Percentiles rank a stretch among this genome's conserved stretches.
Evolutionary conservation across 2,329 filamentous ascomycete species (phyloP).

Genomic region (Penicillium sp.): DNA sequence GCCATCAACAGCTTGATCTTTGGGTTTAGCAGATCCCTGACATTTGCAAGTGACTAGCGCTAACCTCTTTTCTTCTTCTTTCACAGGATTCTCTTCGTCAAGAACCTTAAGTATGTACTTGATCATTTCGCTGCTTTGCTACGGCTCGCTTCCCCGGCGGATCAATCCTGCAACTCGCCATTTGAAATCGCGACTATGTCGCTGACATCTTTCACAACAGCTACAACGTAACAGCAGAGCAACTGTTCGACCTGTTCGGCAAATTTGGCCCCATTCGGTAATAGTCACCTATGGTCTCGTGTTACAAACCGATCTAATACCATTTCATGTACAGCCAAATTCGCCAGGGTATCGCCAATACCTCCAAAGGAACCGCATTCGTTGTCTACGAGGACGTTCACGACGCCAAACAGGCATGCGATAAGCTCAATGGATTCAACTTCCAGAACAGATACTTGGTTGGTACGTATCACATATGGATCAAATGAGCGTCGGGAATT

Average conservation of each 20-base stretch:
- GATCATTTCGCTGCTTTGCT: slow-evolving; percentile 5
- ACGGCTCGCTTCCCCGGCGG: not conserved
- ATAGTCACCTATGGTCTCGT: slow-evolving; percentile 13
- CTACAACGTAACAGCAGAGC: slow-evolving; percentile 98
- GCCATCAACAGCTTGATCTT: slow-evolving; percentile 1
- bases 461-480: slow-evolving; percentile 58
- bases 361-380: slow-evolving; percentile 97
- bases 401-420: slow-evolving; percentile 97
- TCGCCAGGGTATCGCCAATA: slow-evolving; percentile 93
- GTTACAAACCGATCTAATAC: slow-evolving; percentile 7
- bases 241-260: slow-evolving; percentile 97
- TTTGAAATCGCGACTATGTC: not conserved
- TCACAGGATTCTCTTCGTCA: slow-evolving; percentile 95
- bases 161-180: not conserved
- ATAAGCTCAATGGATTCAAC: slow-evolving; percentile 99
- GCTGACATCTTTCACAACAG: slow-evolving; percentile 45
- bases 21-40: not conserved
- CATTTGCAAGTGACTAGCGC: not conserved
- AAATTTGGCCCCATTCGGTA: slow-evolving; percentile 96
- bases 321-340: slow-evolving; percentile 68
- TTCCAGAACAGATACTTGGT: slow-evolving; percentile 99
- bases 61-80: slow-evolving; percentile 1
- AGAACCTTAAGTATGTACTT: slow-evolving; percentile 84
- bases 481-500: not conserved
- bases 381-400: slow-evolving; percentile 99